Conservation (phyloP, 1,284 basidiomycete species). For the Rhodotorula mucilaginosa region DNA sequence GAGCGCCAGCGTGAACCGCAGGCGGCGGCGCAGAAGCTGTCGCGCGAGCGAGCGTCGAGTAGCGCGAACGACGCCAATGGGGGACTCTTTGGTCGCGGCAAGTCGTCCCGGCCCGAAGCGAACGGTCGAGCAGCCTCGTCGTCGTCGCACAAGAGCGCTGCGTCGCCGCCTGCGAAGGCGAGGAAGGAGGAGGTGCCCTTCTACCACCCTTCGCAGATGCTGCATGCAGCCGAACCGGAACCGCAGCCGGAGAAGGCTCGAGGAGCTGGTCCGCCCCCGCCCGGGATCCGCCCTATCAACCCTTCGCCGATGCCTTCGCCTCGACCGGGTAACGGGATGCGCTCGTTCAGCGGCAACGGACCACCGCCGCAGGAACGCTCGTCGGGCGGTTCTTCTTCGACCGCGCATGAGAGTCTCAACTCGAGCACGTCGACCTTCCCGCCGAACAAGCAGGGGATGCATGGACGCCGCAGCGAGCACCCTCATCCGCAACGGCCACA, state of each 20-base stretch:
- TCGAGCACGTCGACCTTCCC: constrained; percentile 11
- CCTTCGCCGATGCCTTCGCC: constrained; percentile 7
- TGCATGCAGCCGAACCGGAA: not conserved
- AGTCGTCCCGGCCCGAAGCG: not conserved
- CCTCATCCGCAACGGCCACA: not conserved
- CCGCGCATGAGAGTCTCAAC: constrained; percentile 7
- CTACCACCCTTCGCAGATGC: constrained; percentile 18
- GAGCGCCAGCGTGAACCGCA: not conserved
- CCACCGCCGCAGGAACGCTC: not conserved
- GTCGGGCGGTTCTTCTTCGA: constrained; percentile 4
- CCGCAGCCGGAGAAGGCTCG: not conserved
- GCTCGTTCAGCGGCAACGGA: not conserved
- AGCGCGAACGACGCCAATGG: not conserved
- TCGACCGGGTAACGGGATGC: not conserved
- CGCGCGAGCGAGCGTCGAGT: not conserved
- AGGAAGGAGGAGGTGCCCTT: constrained; percentile 17
- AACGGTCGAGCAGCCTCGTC: not conserved
- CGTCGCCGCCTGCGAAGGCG: not conserved
- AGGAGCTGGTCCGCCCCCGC: not conserved
- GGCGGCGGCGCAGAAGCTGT: not conserved
- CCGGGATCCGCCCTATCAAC: constrained; percentile 10
- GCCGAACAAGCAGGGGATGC: not conserved
- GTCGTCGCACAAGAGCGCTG: not conserved
- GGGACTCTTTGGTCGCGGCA: constrained; percentile 2
- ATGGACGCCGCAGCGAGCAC: not conserved